These are phyloP conservation scores for Lolium rigidum DNA, from an alignment of 176 grass and related monocot genomes.

Conservation along the genomic window DNA sequence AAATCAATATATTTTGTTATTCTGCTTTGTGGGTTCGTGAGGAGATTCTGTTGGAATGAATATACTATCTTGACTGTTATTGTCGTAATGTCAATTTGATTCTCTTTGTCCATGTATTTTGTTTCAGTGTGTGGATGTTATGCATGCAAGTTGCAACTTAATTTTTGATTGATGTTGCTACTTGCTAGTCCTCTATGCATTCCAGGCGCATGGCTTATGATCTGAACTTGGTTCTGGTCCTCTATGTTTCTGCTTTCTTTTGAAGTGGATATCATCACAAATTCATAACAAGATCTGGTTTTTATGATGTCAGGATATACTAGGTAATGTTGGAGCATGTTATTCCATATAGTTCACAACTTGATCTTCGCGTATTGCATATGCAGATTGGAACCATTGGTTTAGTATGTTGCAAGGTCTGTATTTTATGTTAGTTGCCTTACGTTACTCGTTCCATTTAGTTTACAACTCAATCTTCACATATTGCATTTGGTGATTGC, in stretches of 20 bases:
- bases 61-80: conserved; percentile 12
- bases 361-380: too few relatives aligned
- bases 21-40: conserved; percentile 13
- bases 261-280: not conserved
- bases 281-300: not conserved
- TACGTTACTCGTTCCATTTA: conserved; percentile 12
- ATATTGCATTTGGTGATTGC: not conserved
- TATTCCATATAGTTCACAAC: too few relatives aligned
- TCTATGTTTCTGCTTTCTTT: conserved; percentile 21
- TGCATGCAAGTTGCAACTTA: too few relatives aligned
- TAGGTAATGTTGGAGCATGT: not conserved
- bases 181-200: not conserved
- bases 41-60: conserved; percentile 3
- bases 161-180: too few relatives aligned
- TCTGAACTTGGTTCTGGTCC: not conserved
- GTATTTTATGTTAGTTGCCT: conserved; percentile 40
- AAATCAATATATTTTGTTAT: conserved; percentile 37
- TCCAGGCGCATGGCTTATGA: conserved; percentile 1
- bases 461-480: conserved; percentile 6
- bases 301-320: not conserved
- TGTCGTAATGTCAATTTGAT: conserved; percentile 18
- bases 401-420: conserved; percentile 8
- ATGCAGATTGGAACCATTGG: not conserved
- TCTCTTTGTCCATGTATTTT: conserved; percentile 20
- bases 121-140: not conserved